Conservation (phyloP, 2,329 filamentous ascomycete genomes). For the Berkeleyomyces rouxiae region DNA sequence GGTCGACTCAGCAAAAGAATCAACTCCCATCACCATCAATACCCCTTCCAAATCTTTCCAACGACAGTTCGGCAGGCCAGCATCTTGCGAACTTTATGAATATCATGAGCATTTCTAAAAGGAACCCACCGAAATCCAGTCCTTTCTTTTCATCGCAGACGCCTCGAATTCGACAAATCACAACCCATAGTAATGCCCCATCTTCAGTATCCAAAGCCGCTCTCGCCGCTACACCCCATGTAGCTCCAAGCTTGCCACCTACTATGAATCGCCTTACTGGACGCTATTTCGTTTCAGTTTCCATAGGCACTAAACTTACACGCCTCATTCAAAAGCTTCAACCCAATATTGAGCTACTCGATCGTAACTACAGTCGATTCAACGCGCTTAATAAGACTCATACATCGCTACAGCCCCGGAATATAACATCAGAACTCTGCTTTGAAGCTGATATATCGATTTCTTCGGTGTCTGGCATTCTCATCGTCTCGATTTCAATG, state of each 20-base stretch:
- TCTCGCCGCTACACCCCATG: neutral
- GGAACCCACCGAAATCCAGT: constrained; percentile 5
- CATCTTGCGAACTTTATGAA: constrained; percentile 19
- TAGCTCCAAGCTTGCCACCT: neutral
- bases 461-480: constrained; percentile 33
- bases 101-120: constrained; percentile 4
- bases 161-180: neutral
- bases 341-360: constrained; percentile 3
- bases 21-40: neutral
- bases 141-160: neutral
- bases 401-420: neutral
- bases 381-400: neutral
- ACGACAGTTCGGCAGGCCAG: constrained; percentile 14
- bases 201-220: neutral
- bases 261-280: neutral
- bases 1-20: neutral
- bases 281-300: constrained; percentile 8
- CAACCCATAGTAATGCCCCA: neutral
- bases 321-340: constrained; percentile 6
- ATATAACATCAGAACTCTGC: constrained; percentile 22
- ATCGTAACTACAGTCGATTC: constrained; percentile 4
- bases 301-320: constrained; percentile 4
- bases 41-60: neutral
- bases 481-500: constrained; percentile 37
- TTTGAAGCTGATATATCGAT: constrained; percentile 53